phyloP scores from a whole-genome alignment of 2,329 filamentous ascomycete genomes.

The Colletotrichum simmondsii region DNA sequence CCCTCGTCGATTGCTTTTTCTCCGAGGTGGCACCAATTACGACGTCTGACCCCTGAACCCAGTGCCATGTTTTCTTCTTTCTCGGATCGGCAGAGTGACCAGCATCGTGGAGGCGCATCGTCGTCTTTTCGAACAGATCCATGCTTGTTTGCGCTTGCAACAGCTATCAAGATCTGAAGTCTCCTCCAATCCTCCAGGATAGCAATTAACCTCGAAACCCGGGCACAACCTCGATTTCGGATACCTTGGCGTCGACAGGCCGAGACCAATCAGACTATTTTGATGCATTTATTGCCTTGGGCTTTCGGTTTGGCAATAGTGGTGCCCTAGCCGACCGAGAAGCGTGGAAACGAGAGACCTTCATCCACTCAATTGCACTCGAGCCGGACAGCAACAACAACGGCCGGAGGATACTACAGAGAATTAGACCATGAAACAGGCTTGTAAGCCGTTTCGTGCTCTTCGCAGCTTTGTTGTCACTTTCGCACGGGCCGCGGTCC shows the following conservation, averaged over 20 bases:
- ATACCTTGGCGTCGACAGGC: neutral
- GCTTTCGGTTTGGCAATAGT: neutral
- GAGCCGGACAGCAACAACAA: neutral
- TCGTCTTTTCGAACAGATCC: constrained; percentile 10
- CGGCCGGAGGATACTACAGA: constrained; percentile 10
- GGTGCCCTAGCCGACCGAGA: neutral
- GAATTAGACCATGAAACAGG: neutral
- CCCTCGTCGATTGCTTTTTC: constrained; percentile 24
- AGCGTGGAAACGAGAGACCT: neutral
- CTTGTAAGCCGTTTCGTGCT: constrained; percentile 17
- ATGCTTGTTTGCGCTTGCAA: constrained; percentile 9
- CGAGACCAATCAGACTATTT: no score
- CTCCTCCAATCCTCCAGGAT: neutral
- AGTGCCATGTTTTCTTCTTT: constrained; percentile 1
- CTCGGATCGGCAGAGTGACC: neutral
- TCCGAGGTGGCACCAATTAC: constrained; percentile 11
- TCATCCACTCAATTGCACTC: neutral
- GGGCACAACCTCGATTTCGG: neutral
- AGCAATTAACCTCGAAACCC: neutral
- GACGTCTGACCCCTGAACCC: constrained; percentile 15
- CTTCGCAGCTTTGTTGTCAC: constrained; percentile 20
- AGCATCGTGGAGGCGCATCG: constrained; percentile 5
- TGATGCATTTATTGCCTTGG: no score
- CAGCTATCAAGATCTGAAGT: neutral
- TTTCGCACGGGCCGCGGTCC: constrained; percentile 30